Base-by-base conservation (phyloP, 768 basidiomycete species). In the Leccinum disarticulatum region DNA sequence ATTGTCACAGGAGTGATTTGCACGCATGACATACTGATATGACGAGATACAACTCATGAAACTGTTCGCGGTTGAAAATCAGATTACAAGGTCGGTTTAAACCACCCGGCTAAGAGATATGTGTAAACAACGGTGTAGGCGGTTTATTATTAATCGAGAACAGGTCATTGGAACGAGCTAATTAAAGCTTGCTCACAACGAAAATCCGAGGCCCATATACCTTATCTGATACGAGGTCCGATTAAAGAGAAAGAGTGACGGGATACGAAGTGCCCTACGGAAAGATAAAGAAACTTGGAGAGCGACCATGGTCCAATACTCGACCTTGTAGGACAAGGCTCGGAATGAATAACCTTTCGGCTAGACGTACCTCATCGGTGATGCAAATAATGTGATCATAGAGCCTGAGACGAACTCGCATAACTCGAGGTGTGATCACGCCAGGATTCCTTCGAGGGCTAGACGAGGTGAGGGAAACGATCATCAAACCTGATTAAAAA, bases 221-320 rank as follows among this genome's bases (percentile, higher is more conserved):
- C 54, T 61, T 30, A 53, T 61, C 61, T 62, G 11, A 25, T 31
- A 15, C 11, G 14, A 27, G 33, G 27, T 2, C 43, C 10, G 46
- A 27, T 15, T 8, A 17, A 19, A 38, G 36, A 31, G 38, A 27
- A n/a, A 10, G 19, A 11, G 6, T n/a, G 11, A 27, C 14, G 9
- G 11, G n/a, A 4, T 33, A 7, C 22, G 31, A 13, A 36, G 59
- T 4, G 1, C 50, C 35, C 33, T 33, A 53, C 46, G 22, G 28
- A 4, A 17, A 61, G 41, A n/a, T 55, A 61, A 15, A 61, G 59
- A 36, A 61, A 2, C 27, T 48, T 46, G 35, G 61, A 61, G 41
- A 33, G 31, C 31, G 31, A 33, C 31, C 31, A 10, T 31, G 30
- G 30, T 31, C 30, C 30, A 31, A 9, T 31, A 31, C 30, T 31